Evolutionary conservation across 495 filamentous ascomycete genomes (phyloP).

Genomic region (Trichoderma parareesei): DNA sequence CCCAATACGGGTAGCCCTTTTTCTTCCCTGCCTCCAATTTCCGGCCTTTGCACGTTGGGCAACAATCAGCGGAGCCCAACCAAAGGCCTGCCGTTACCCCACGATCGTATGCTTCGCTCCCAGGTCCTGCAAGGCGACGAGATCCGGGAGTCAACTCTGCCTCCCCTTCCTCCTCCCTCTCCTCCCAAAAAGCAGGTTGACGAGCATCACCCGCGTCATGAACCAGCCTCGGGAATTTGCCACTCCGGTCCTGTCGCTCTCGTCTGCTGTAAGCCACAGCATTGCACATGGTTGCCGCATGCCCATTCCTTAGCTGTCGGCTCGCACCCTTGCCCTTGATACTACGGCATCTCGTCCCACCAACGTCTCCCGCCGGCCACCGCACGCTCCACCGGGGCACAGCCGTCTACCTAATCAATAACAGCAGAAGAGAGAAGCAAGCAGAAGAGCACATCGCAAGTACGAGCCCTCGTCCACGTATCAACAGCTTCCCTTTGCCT

Average conservation of each 20-base stretch:
- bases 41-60: not conserved
- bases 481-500: constrained; percentile 3
- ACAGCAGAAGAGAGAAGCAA: not conserved
- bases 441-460: no score
- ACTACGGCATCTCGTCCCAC: constrained; percentile 4
- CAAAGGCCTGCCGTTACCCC: constrained; percentile 6
- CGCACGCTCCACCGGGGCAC: not conserved
- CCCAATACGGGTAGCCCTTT: no score
- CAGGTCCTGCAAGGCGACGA: constrained; percentile 6
- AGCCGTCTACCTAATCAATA: not conserved
- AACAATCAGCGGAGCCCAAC: constrained; percentile 10
- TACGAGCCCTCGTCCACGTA: not conserved
- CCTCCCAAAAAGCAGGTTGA: constrained; percentile 3
- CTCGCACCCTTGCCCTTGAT: constrained; percentile 6
- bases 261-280: not conserved
- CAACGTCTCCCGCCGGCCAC: constrained; percentile 1
- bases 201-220: constrained; percentile 8
- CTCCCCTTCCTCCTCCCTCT: not conserved
- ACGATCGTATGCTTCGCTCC: constrained; percentile 6
- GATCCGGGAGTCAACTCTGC: not conserved
- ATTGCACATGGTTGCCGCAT: not conserved
- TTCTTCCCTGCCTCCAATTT: constrained; percentile 2
- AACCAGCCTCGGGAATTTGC: constrained; percentile 1
- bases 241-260: not conserved
- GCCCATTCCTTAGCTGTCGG: not conserved